These are phyloP conservation scores for Entomortierella beljakovae DNA, from an alignment of 192 early-diverging fungal genomes.

Conservation along the genomic window DNA sequence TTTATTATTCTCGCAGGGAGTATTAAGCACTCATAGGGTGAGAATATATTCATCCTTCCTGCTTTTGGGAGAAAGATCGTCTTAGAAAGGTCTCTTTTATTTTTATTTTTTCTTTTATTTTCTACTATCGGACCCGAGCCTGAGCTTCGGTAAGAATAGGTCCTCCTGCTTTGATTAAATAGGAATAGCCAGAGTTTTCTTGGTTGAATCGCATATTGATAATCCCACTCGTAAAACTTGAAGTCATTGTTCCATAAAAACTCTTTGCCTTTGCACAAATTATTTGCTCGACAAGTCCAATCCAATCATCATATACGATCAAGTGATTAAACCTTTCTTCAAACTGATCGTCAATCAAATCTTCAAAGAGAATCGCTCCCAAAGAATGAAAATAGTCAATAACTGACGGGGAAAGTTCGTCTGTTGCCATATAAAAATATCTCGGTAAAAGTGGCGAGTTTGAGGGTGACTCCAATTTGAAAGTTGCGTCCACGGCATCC, in stretches of 20 bases:
- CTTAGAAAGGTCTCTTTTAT: too few relatives aligned
- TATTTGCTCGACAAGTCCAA: constrained; percentile 25
- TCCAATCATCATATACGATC: constrained; percentile 30
- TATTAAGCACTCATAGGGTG: too few relatives aligned
- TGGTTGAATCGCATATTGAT: constrained; percentile 9
- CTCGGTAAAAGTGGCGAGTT: background rate
- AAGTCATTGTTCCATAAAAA: constrained; percentile 29
- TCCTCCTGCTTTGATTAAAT: too few relatives aligned
- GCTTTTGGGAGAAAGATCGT: too few relatives aligned
- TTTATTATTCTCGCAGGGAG: too few relatives aligned
- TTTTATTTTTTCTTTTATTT: too few relatives aligned
- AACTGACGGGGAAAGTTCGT: background rate
- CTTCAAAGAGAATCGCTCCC: constrained; percentile 22
- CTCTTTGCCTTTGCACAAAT: constrained; percentile 7
- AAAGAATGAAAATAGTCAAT: constrained; percentile 27
- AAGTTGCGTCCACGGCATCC: constrained; percentile 9
- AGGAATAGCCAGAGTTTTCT: too few relatives aligned
- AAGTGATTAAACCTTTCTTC: constrained; percentile 17
- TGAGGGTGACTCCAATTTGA: background rate
- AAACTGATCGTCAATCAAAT: constrained; percentile 20
- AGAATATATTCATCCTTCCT: too few relatives aligned
- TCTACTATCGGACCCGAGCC: too few relatives aligned
- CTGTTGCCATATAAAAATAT: constrained; percentile 21
- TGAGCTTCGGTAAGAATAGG: too few relatives aligned
- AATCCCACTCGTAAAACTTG: constrained; percentile 31